A percentile compares a stretch with the other conserved stretches of the same genome.
Conservation (phyloP, 768 basidiomycete genomes). For the Leucogyrophana mollusca region DNA sequence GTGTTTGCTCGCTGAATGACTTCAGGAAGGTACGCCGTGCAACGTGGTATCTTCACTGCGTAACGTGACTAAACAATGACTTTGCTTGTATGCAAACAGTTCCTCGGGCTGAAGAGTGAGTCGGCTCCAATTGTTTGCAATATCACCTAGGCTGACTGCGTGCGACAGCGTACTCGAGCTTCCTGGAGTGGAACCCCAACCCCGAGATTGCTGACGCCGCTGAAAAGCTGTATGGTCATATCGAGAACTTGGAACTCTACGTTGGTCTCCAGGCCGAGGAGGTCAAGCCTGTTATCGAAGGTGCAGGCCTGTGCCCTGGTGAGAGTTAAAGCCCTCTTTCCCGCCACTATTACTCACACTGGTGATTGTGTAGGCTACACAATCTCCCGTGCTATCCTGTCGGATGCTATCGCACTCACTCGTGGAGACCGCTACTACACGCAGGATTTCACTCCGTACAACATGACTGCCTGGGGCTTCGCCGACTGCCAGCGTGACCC, state of each 20-base stretch:
- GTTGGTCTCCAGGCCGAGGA: conserved; percentile 80
- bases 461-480: conserved; percentile 83
- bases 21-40: conserved; percentile 64
- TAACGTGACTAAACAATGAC: not conserved
- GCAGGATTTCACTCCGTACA: conserved; percentile 76
- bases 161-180: conserved; percentile 58
- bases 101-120: conserved; percentile 75
- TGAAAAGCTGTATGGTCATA: conserved; percentile 74
- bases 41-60: not conserved
- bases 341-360: not conserved
- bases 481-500: conserved; percentile 78
- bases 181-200: conserved; percentile 82
- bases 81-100: conserved; percentile 38
- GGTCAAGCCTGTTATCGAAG: conserved; percentile 68
- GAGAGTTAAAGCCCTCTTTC: not conserved
- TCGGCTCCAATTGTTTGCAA: not conserved
- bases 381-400: conserved; percentile 80
- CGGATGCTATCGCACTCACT: conserved; percentile 83
- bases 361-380: conserved; percentile 58
- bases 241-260: conserved; percentile 79
- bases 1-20: conserved; percentile 81
- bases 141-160: not conserved
- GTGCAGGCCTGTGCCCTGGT: conserved; percentile 86
- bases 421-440: conserved; percentile 85
- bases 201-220: conserved; percentile 67